These are phyloP conservation scores for Kodamaea kaohsiungensis DNA, from an alignment of 805 yeast genomes.

Conservation along the genomic window DNA sequence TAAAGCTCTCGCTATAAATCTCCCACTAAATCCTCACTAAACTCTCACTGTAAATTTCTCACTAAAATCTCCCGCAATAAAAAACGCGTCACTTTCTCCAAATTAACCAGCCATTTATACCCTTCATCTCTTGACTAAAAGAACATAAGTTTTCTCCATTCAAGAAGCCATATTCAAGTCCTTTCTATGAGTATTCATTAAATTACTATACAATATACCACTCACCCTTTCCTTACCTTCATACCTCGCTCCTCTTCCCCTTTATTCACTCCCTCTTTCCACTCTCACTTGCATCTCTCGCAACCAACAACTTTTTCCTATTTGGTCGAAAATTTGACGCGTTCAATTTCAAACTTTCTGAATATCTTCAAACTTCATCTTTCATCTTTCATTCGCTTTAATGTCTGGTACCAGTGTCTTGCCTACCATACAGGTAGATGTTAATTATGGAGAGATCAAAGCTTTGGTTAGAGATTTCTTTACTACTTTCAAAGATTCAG, in stretches of 20 bases:
- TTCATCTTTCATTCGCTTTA: slow-evolving; percentile 11
- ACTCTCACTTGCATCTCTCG: background rate
- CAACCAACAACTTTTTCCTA: background rate
- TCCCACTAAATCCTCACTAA: no score
- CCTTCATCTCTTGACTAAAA: no score
- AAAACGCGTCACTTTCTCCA: no score
- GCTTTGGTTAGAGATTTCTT: slow-evolving; percentile 64
- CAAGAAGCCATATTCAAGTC: no score
- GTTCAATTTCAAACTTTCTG: background rate
- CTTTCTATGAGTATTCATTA: no score
- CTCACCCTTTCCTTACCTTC: background rate
- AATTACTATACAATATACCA: no score
- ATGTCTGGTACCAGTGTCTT: slow-evolving; percentile 31
- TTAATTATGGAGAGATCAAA: slow-evolving; percentile 70
- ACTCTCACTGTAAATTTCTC: no score
- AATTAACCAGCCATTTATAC: no score
- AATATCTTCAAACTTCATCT: background rate
- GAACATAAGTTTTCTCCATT: no score
- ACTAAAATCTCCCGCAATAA: no score
- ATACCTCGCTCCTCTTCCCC: background rate
- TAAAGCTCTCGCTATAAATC: no score
- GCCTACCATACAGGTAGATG: slow-evolving; percentile 67
- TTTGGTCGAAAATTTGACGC: background rate
- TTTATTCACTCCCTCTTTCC: background rate
- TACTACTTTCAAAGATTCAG: slow-evolving; percentile 56